Evolutionary conservation across 1,284 basidiomycete species (phyloP), one percentile per base, ranked within the genome.

Genomic region (Lentinula novae-zelandiae): DNA sequence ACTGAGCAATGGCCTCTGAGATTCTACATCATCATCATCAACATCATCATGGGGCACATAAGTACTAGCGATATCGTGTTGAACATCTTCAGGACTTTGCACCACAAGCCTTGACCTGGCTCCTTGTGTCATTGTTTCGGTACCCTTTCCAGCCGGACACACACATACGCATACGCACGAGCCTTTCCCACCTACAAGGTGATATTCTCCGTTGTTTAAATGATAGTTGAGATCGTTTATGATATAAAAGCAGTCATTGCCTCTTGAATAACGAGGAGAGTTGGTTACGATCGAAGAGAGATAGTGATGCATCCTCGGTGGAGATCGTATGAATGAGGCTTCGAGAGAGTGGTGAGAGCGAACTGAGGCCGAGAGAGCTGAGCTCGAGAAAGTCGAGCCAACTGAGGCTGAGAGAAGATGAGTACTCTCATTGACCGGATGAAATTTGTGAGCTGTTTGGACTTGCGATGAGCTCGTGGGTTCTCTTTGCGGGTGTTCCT

Each of bases 211-310:
- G 31, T 64, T 66, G 33, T 61, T 61, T n/a, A 64, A 34, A 40
- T 66, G 65, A 55, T 64, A 54, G 20, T 63, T 64, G 31, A 64
- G 46, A 51, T 66, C 65, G 46, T 64, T 66, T 13, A 62, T 63
- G 42, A 64, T 66, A 60, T 62, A 60, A 60, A 66, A 60, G 67
- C 27, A 65, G 64, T 63, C 75, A 69, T 8, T 67, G 67, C 57
- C 75, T 68, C 10, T 67, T 64, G 55, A 63, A 54, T 55, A 64
- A 58, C n/a, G 57, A 33, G 63, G 60, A 34, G 44, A 58, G 57
- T 55, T 57, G 10, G 62, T 49, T 46, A 58, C 39, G 48, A 56
- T 53, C 27, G 64, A 61, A 9, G 64, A 58, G 55, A 59, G 42
- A 68, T 57, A 34, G 69, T 68, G n/a, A 13, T 55, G 53, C 27